Conservation (phyloP, 805 yeast species). For the Lipomyces starkeyi region DNA sequence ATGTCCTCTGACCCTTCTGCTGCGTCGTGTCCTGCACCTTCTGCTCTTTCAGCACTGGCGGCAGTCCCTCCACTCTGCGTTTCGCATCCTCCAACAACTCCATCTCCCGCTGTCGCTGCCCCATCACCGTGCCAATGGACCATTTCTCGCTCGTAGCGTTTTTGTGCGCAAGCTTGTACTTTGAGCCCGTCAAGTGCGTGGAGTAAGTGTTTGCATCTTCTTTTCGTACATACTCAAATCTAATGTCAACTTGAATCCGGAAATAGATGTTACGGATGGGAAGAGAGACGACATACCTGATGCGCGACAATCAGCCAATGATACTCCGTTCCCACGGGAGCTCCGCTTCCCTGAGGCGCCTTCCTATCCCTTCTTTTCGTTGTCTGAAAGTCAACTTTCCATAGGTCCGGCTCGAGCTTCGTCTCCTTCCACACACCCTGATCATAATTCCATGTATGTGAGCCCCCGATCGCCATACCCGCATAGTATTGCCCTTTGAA, state of each 20-base stretch:
- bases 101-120: constrained; percentile 7
- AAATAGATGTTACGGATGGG: background rate
- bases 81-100: constrained; percentile 9
- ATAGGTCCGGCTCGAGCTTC: constrained; percentile 9
- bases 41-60: constrained; percentile 5
- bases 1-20: constrained; percentile 5
- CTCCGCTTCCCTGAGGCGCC: constrained; percentile 7
- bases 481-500: constrained; percentile 10
- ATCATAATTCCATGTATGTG: constrained; percentile 7
- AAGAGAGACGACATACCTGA: constrained; percentile 2
- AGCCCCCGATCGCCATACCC: constrained; percentile 8
- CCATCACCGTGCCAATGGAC: constrained; percentile 8
- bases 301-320: constrained; percentile 6
- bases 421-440: constrained; percentile 8
- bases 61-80: background rate
- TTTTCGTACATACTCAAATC: constrained; percentile 4
- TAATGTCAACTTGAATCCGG: background rate
- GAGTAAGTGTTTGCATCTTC: constrained; percentile 8
- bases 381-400: constrained; percentile 9
- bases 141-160: constrained; percentile 5
- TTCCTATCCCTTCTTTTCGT: constrained; percentile 8
- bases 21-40: constrained; percentile 4
- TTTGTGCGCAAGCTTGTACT: constrained; percentile 10
- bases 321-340: constrained; percentile 1
- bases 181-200: constrained; percentile 5